A percentile compares a stretch with the other conserved stretches of the same genome.
These are phyloP conservation scores for Cryptococcus deneoformans DNA, from an alignment of 1,284 basidiomycete genomes.

Conservation along the genomic window DNA sequence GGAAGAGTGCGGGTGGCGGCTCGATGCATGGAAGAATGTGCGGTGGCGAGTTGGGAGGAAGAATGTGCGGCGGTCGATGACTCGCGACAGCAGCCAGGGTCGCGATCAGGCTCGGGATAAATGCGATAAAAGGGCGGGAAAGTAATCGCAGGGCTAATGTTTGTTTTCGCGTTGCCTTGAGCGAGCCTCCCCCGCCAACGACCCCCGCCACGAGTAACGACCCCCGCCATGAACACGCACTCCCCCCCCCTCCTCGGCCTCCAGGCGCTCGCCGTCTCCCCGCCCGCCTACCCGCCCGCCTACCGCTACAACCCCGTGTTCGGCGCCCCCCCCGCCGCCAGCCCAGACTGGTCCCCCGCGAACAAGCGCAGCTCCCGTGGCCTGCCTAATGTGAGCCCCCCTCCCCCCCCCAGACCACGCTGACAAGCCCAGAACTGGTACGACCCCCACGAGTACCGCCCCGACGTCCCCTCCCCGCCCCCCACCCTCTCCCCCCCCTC, in stretches of 20 bases:
- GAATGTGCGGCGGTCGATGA: too few relatives aligned
- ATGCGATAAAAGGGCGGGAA: neutral
- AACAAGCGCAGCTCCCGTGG: constrained; percentile 41
- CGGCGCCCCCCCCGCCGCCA: constrained; percentile 30
- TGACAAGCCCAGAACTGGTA: constrained; percentile 35
- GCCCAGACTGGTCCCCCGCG: constrained; percentile 28
- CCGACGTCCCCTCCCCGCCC: constrained; percentile 30
- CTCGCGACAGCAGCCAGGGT: too few relatives aligned
- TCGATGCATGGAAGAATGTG: too few relatives aligned
- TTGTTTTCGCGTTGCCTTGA: neutral
- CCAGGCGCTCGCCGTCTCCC: constrained; percentile 37
- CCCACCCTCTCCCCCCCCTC: constrained; percentile 39
- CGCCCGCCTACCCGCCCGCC: constrained; percentile 11
- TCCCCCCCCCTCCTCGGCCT: constrained; percentile 44
- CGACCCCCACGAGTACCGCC: constrained; percentile 36
- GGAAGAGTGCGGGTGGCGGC: too few relatives aligned
- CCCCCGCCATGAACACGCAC: constrained; percentile 12
- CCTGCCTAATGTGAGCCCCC: constrained; percentile 34
- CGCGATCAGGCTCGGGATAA: neutral
- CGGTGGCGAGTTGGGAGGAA: too few relatives aligned
- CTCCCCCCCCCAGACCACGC: too few relatives aligned
- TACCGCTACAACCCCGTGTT: constrained; percentile 47
- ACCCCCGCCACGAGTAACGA: neutral
- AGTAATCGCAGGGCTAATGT: neutral
- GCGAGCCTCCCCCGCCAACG: neutral